Conservation (phyloP, 2,329 filamentous ascomycete genomes). For the Trichoderma semiorbis region DNA sequence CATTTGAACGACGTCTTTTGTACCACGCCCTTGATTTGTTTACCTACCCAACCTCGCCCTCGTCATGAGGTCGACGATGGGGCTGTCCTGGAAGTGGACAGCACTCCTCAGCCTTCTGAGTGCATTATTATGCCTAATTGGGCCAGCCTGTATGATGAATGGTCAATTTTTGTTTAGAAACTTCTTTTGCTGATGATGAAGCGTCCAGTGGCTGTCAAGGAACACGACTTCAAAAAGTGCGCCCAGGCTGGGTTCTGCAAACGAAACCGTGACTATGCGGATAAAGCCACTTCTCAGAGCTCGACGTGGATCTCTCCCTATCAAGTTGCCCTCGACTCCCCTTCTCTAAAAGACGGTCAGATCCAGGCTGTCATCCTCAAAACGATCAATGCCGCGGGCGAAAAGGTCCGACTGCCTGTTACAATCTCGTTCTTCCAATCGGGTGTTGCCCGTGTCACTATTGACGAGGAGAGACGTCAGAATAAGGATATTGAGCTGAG, state of each 20-base stretch:
- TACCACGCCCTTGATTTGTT: constrained; percentile 12
- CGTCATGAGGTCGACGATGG: constrained; percentile 49
- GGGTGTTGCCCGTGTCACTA: constrained; percentile 77
- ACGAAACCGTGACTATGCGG: constrained; percentile 86
- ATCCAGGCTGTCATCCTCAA: constrained; percentile 81
- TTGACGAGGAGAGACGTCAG: constrained; percentile 88
- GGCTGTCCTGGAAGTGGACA: constrained; percentile 61
- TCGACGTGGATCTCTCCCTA: constrained; percentile 79
- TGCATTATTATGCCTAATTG: constrained; percentile 57
- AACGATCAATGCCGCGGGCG: constrained; percentile 58
- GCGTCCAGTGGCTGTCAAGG: constrained; percentile 73
- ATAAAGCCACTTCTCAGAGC: constrained; percentile 63
- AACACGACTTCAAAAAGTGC: constrained; percentile 97
- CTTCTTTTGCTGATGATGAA: constrained; percentile 21
- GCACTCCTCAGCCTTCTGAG: constrained; percentile 58
- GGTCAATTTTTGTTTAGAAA: neutral
- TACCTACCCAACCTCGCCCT: constrained; percentile 18
- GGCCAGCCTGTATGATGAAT: constrained; percentile 58
- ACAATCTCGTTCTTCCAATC: constrained; percentile 87
- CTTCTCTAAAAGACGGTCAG: constrained; percentile 74
- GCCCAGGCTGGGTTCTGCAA: constrained; percentile 95
- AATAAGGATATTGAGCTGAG: constrained; percentile 86
- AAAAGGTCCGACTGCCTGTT: constrained; percentile 75
- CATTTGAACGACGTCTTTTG: neutral
- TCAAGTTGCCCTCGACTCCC: constrained; percentile 65